Conservation (phyloP, 2,329 filamentous ascomycete genomes). For the Biscogniauxia mediterranea region DNA sequence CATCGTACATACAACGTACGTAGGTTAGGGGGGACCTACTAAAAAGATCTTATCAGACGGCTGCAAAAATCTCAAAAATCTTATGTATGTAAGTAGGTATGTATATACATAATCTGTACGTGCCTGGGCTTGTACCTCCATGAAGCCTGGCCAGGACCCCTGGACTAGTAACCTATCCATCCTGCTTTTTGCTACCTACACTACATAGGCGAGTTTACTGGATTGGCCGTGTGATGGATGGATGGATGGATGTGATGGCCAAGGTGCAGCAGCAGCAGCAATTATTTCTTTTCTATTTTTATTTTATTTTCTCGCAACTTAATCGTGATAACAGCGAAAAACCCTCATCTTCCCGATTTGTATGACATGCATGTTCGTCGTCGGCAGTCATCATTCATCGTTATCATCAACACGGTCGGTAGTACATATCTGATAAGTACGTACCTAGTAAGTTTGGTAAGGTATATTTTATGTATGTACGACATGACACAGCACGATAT, state of each 20-base stretch:
- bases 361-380: background rate
- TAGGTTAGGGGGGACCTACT: too few relatives aligned
- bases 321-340: background rate
- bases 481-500: too few relatives aligned
- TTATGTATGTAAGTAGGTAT: background rate
- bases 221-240: background rate
- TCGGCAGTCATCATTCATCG: background rate
- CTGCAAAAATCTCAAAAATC: background rate
- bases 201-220: background rate
- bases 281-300: background rate
- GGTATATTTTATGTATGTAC: background rate
- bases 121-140: background rate
- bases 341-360: background rate
- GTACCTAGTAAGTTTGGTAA: background rate
- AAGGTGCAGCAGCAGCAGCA: background rate
- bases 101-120: background rate
- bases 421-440: too few relatives aligned
- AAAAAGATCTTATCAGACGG: background rate
- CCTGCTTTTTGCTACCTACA: background rate
- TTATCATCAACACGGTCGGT: background rate
- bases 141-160: background rate
- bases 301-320: background rate
- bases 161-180: background rate
- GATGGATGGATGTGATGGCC: background rate
- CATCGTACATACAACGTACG: too few relatives aligned